phyloP scores from a whole-genome alignment of 2,329 filamentous ascomycete species.

The Aspergillus glaucus region DNA sequence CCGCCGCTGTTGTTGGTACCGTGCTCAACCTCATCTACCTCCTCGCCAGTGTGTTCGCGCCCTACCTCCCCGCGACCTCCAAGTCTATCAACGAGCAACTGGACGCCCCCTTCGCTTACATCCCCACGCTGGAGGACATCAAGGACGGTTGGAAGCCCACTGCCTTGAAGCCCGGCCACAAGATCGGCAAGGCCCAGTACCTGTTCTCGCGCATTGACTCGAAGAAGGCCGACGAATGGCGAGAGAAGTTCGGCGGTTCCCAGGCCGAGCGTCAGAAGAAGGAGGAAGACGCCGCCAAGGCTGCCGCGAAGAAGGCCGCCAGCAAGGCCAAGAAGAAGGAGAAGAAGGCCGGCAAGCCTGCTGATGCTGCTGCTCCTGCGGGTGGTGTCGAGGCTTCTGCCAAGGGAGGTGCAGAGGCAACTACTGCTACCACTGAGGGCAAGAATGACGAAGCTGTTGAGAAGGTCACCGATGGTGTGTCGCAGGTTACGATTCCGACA shows the following conservation, averaged over 20 bases:
- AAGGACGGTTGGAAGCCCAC: constrained; percentile 56
- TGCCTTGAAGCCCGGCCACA: constrained; percentile 64
- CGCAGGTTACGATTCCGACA: constrained; percentile 37
- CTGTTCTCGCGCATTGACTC: constrained; percentile 78
- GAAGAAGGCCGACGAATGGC: constrained; percentile 78
- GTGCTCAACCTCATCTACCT: constrained; percentile 79
- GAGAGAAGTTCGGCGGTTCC: constrained; percentile 61
- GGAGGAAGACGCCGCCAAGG: constrained; percentile 47
- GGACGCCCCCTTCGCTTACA: constrained; percentile 51
- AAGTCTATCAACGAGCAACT: constrained; percentile 73
- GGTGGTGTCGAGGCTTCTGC: constrained; percentile 30
- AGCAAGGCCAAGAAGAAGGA: constrained; percentile 29
- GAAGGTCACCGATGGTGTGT: constrained; percentile 37
- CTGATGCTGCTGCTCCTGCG: constrained; percentile 15
- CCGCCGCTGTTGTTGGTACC: constrained; percentile 63
- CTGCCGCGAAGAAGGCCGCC: constrained; percentile 34
- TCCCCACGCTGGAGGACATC: constrained; percentile 49
- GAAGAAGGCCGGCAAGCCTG: constrained; percentile 30
- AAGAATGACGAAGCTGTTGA: constrained; percentile 31
- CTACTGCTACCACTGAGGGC: constrained; percentile 16
- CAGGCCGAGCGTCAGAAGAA: constrained; percentile 62
- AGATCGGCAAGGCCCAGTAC: constrained; percentile 71
- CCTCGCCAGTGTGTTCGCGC: constrained; percentile 68
- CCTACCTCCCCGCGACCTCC: constrained; percentile 79
- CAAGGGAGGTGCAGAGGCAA: constrained; percentile 27